Evolutionary conservation across 306 rosid species (phyloP).

Genomic region (Rubus parviflorus): DNA sequence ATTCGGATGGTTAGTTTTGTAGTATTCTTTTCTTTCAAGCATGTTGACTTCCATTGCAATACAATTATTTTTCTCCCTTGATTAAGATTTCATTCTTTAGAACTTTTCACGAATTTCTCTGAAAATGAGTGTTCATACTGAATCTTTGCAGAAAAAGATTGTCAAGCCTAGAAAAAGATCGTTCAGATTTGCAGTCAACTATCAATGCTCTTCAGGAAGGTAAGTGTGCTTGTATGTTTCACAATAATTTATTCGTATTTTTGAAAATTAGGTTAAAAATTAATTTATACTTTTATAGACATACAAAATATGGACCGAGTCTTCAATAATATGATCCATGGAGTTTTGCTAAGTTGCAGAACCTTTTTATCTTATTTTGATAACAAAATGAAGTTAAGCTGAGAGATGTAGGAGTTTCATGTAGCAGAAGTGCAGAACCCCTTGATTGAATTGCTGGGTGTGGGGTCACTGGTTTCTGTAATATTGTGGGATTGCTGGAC

Average conservation of each 20-base stretch:
- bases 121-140: constrained; percentile 25
- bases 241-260: not conserved
- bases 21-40: not conserved
- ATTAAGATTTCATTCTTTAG: not conserved
- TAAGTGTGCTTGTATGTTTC: constrained; percentile 26
- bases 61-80: not conserved
- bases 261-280: not conserved
- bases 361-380: not conserved
- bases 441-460: not conserved
- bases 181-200: constrained; percentile 81
- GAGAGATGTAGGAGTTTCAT: not conserved
- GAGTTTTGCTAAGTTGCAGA: not conserved
- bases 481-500: not conserved
- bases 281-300: not conserved
- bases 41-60: not conserved
- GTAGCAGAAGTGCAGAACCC: not conserved
- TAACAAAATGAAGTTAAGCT: not conserved
- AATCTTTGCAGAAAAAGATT: constrained; percentile 70
- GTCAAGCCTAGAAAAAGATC: constrained; percentile 82
- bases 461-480: not conserved
- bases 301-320: not conserved
- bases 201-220: constrained; percentile 92
- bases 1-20: not conserved
- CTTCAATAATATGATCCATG: not conserved
- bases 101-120: not conserved